phyloP scores from a whole-genome alignment of 129 eudicot species.

The sunflower (Helianthus annuus) region DNA sequence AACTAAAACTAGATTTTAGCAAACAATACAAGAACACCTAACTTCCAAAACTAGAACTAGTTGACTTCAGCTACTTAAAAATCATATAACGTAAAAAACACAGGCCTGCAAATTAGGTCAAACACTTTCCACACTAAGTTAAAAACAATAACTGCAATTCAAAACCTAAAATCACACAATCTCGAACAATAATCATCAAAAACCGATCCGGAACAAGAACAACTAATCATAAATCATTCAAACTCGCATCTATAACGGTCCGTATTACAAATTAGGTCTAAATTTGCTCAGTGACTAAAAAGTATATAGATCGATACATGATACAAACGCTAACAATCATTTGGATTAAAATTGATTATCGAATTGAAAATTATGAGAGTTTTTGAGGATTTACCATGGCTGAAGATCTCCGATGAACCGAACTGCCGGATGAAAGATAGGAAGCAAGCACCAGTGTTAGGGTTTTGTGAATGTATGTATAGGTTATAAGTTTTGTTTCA shows the following conservation, averaged over 20 bases:
- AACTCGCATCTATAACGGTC: no score
- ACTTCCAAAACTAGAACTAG: no score
- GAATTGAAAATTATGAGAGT: not conserved
- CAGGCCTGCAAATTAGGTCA: no score
- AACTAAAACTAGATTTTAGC: no score
- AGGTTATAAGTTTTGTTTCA: not conserved
- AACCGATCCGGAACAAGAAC: no score
- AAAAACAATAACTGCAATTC: no score
- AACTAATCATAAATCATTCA: not conserved
- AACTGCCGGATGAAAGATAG: not conserved
- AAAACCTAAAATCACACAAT: no score
- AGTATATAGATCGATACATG: not conserved
- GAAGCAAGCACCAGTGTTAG: slow-evolving; percentile 20
- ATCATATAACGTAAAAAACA: no score
- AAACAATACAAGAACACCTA: no score
- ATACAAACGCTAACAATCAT: not conserved
- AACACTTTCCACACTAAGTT: no score
- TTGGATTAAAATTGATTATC: not conserved
- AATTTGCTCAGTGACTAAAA: slow-evolving; percentile 1
- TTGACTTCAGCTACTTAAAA: no score
- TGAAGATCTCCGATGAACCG: slow-evolving; percentile 23
- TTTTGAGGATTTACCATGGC: slow-evolving; percentile 23
- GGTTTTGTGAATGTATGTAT: slow-evolving; percentile 13
- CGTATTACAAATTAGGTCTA: not conserved
- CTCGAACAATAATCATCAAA: no score